Percentiles rank a stretch among this genome's conserved stretches.
These are phyloP conservation scores for Salvia splendens DNA, from an alignment of 257 asterid genomes.

Conservation along the genomic window DNA sequence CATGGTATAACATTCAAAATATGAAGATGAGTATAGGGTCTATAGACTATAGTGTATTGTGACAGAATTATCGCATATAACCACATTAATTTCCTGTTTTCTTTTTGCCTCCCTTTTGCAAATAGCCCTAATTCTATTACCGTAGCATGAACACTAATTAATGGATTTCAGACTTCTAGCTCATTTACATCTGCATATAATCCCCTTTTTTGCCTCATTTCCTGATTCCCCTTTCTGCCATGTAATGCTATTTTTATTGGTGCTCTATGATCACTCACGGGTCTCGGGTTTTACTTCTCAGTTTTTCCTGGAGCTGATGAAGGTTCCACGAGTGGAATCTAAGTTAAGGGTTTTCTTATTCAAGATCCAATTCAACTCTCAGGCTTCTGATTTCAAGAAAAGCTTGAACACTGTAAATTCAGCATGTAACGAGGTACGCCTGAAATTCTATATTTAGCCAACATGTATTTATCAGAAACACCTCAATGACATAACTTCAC, in stretches of 20 bases:
- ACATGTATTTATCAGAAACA: constrained; percentile 21
- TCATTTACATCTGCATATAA: constrained; percentile 38
- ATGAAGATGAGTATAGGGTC: too few relatives aligned
- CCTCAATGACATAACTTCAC: constrained; percentile 29
- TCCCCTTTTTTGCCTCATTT: constrained; percentile 40
- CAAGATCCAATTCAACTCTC: constrained; percentile 92
- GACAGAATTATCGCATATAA: constrained; percentile 6
- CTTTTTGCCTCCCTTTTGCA: constrained; percentile 4
- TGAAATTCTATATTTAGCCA: constrained; percentile 20
- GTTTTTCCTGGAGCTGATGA: constrained; percentile 99
- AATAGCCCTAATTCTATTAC: background rate
- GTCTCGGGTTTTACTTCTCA: constrained; percentile 41
- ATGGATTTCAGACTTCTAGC: too few relatives aligned
- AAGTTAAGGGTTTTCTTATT: constrained; percentile 92
- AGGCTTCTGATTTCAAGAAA: constrained; percentile 81
- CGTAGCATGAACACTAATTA: background rate
- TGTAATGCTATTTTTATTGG: constrained; percentile 2
- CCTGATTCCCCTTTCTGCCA: constrained; percentile 4
- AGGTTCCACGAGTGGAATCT: constrained; percentile 98
- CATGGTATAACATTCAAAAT: too few relatives aligned
- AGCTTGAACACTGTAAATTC: constrained; percentile 82
- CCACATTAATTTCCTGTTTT: constrained; percentile 11
- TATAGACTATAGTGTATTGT: background rate
- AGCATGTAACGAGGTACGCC: constrained; percentile 92
- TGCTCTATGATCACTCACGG: constrained; percentile 11